Evolutionary conservation across 371 early-diverging fungal genomes (phyloP), one percentile per base, ranked within the genome.

Genomic region (Cokeromyces recurvatus): DNA sequence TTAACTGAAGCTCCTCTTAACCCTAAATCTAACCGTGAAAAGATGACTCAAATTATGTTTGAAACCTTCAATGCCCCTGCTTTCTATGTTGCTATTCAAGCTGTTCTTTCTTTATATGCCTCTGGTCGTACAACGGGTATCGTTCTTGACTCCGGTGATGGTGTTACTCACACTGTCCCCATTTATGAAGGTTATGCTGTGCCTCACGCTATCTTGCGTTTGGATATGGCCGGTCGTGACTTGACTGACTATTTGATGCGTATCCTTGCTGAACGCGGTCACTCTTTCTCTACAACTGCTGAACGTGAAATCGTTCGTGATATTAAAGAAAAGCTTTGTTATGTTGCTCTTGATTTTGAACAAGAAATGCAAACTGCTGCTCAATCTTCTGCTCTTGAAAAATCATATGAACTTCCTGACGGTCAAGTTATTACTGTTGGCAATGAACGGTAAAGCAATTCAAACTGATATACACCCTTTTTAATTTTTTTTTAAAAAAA

Each of bases 61-160:
- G 99, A 99, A 80, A 97, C 97, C 27, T 99, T 99, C 88, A 96
- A 98, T 63, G 87, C 87, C 37, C 98, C 98, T 50, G 95, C 97
- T 45, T 91, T 99, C 89, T 99, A 99, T 78, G 96, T 99, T 55
- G 90, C 97, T 60, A 99, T 99, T 72, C 99, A 99, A 69, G 98
- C 98, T 54, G 97, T 96, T 19, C 82, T 98, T 41, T 95, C 95
- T 56, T 81, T 97, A 32, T 95, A 97, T 78, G 97, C 97, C 53
- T 94, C 98, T 56, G 99, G 99, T 68, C 95, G 99, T 85, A 99
- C 99, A 60, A 99, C 99, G 50, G 99, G 99, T 89, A 95, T 99
- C 56, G 99, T 99, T 48, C 85, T 99, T 41, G 99, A 99, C 79
- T 99, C 99, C 48, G 99, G 99, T 71, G 99, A 99, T 79, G 99